Evolutionary conservation across 179 eudicot genomes (phyloP).

Genomic region (Spergularia azorica): DNA sequence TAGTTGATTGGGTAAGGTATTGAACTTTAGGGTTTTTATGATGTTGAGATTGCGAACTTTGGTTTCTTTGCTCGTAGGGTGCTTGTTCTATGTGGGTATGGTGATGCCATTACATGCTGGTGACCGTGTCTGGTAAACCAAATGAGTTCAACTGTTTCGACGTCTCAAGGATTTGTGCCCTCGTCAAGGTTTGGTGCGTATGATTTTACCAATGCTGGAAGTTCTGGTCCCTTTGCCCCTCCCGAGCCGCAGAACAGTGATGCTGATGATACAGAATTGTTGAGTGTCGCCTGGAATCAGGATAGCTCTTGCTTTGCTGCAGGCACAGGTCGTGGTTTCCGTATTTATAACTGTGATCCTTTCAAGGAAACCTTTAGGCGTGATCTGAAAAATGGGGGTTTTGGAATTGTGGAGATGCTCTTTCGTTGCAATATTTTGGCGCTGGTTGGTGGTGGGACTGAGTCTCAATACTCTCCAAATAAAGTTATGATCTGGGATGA

Average conservation of each 20-base stretch:
- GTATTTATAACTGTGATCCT: slow-evolving; percentile 90
- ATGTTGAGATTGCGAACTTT: slow-evolving; percentile 11
- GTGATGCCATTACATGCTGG: slow-evolving; percentile 21
- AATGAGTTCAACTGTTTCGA: slow-evolving; percentile 62
- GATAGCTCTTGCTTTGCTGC: slow-evolving; percentile 92
- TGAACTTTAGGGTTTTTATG: not conserved
- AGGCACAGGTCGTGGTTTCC: slow-evolving; percentile 87
- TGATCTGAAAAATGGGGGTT: slow-evolving; percentile 88
- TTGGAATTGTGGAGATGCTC: slow-evolving; percentile 92
- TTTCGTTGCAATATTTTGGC: slow-evolving; percentile 86
- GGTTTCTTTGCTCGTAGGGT: slow-evolving; percentile 23
- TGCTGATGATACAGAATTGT: slow-evolving; percentile 63
- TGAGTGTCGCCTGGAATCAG: slow-evolving; percentile 90
- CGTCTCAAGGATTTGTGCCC: slow-evolving; percentile 50
- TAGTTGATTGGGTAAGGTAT: not conserved
- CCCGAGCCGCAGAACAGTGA: slow-evolving; percentile 48
- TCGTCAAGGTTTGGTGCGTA: slow-evolving; percentile 44
- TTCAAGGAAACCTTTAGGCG: slow-evolving; percentile 90
- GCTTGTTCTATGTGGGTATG: slow-evolving; percentile 22
- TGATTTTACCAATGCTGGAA: slow-evolving; percentile 42
- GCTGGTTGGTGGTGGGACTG: slow-evolving; percentile 82
- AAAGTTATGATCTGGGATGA: slow-evolving; percentile 99
- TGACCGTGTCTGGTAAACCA: slow-evolving; percentile 33
- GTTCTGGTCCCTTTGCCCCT: slow-evolving; percentile 38
- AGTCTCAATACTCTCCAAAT: slow-evolving; percentile 82